Evolutionary conservation across 805 yeast species (phyloP), one percentile per base, ranked within the genome.

Genomic region (Ogataea siamensis): DNA sequence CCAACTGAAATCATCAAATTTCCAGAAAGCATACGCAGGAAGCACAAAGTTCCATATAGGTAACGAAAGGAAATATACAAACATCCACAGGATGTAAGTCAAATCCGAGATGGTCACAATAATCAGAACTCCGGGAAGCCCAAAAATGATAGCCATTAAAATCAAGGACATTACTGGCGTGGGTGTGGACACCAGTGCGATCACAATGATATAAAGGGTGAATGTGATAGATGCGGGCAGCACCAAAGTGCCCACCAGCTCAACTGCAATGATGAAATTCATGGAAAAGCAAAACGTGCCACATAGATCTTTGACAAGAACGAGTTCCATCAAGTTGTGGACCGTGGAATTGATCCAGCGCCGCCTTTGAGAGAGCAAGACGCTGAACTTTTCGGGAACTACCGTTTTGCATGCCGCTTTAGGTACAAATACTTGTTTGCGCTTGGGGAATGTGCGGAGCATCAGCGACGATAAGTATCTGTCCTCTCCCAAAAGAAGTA

Each of bases 321-420:
- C 85, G 54, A 88, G 75, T 61, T 88, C 97, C 79, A 89, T 74
- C 62, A 88, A 73, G 56, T 88, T 88, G 63, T 88, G 97, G 24
- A 88, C 89, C 0, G 97, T 89, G 4, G 96, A 88, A 62, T 88
- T 88, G 52, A 88, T 88, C 97, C 97, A 88, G 60, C 97, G 84
- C 67, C 97, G 86, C 60, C 97, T 82, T 60, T 88, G 97, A 1
- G 96, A 88, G 32, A 88, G 68, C 47, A 88, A 68, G 32, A 88
- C 93, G 46, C 64, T 72, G 59, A 88, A 88, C 33, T 72, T 71
- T 51, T 81, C 83, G 0, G 97, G 97, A n/a, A 83, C 96, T 44
- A 87, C 64, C 0, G 97, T 88, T 55, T 87, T 87, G 67, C 96
- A 88, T 4, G 85, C 91, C 5, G 96, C 96, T 58, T 87, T 87